Evolutionary conservation across 1,139 yeast genomes (phyloP).

Genomic region (Debaryomyces nepalensis): DNA sequence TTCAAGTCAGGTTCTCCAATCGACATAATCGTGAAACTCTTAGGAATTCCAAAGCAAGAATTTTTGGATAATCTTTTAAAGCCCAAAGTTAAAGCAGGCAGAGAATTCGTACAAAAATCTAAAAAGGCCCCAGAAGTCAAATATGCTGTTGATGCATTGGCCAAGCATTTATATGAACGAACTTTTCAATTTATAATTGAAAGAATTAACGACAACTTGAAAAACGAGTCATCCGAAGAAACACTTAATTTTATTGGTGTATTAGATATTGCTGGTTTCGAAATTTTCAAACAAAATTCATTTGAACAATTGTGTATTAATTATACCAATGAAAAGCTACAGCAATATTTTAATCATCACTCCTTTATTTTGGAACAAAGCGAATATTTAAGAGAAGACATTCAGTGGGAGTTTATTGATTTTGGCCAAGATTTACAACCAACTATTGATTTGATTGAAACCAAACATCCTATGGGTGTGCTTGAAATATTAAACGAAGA

Average conservation of each 20-base stretch:
- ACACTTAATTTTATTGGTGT: constrained; percentile 79
- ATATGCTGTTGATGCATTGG: constrained; percentile 81
- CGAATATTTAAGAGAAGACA: constrained; percentile 90
- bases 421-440: constrained; percentile 97
- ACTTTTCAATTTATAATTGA: constrained; percentile 78
- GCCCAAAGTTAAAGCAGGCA: constrained; percentile 92
- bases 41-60: constrained; percentile 64
- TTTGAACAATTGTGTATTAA: constrained; percentile 97
- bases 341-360: constrained; percentile 97
- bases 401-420: constrained; percentile 95
- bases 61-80: constrained; percentile 64
- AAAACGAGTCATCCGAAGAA: constrained; percentile 25
- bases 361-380: constrained; percentile 97
- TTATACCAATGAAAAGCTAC: constrained; percentile 93
- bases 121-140: constrained; percentile 81
- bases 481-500: constrained; percentile 91
- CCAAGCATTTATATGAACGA: constrained; percentile 86
- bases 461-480: constrained; percentile 79
- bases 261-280: constrained; percentile 96
- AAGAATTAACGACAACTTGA: constrained; percentile 74
- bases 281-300: constrained; percentile 86
- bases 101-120: constrained; percentile 81
- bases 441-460: constrained; percentile 89
- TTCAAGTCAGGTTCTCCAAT: constrained; percentile 61
- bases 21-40: constrained; percentile 58